A percentile compares a stretch with the other conserved stretches of the same genome.
These are phyloP conservation scores for Magnaporthales sp. DNA, from an alignment of 2,329 filamentous ascomycete species.

Conservation along the genomic window DNA sequence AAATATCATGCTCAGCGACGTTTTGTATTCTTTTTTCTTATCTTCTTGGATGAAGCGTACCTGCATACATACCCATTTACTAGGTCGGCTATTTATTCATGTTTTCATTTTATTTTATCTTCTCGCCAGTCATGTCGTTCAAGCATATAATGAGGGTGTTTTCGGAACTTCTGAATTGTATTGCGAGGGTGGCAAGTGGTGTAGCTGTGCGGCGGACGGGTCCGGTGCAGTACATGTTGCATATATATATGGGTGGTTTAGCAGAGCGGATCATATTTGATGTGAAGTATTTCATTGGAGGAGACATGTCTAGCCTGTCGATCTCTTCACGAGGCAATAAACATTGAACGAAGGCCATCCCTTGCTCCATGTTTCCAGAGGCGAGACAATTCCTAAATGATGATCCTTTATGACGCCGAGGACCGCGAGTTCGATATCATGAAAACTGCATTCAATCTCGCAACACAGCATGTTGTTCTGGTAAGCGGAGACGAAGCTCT, in stretches of 20 bases:
- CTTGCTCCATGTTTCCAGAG: background rate
- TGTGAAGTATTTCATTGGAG: background rate
- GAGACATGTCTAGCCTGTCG: background rate
- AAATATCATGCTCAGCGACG: background rate
- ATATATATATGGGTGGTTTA: conserved; percentile 2
- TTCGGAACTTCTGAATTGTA: background rate
- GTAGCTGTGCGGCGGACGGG: background rate
- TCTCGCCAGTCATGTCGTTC: background rate
- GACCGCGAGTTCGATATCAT: background rate
- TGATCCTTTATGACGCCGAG: no score
- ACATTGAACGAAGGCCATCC: background rate
- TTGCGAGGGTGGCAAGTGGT: background rate
- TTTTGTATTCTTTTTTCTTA: background rate
- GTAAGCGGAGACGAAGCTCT: no score
- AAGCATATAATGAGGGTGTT: background rate
- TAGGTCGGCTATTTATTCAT: background rate
- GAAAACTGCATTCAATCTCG: no score
- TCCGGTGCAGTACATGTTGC: background rate
- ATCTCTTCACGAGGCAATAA: background rate
- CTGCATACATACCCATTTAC: background rate
- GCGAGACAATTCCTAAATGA: no score
- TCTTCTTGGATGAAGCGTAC: background rate
- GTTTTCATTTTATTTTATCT: background rate
- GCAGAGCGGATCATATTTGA: background rate
- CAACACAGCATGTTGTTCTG: no score